Percentiles rank a stretch among this genome's conserved stretches.
Conservation (phyloP, 768 basidiomycete genomes). For the Lentinula raphanica region DNA sequence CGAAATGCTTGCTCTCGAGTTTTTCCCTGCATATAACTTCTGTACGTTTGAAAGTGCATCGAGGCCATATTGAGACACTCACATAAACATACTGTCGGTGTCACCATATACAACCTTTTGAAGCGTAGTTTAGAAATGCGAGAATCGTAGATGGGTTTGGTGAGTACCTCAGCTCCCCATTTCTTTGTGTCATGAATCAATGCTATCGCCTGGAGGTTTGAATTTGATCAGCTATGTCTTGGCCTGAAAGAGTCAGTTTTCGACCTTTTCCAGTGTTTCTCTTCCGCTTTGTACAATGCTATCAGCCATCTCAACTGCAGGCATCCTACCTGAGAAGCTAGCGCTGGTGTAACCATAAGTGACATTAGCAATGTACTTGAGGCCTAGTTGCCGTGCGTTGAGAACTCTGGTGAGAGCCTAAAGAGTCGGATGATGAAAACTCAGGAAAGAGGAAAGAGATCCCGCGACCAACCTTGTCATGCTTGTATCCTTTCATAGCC, state of each 20-base stretch:
- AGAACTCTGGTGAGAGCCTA: slow-evolving; percentile 73
- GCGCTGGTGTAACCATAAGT: slow-evolving; percentile 97
- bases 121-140: neutral
- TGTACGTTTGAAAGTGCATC: neutral
- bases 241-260: slow-evolving; percentile 3
- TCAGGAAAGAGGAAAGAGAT: neutral
- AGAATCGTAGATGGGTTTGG: neutral
- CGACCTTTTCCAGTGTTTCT: slow-evolving; percentile 90
- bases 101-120: slow-evolving; percentile 91
- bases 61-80: slow-evolving; percentile 8
- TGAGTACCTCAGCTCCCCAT: slow-evolving; percentile 72
- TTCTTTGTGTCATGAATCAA: slow-evolving; percentile 68
- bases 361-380: slow-evolving; percentile 92
- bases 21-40: slow-evolving; percentile 73
- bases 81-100: slow-evolving; percentile 92
- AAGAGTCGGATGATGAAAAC: neutral
- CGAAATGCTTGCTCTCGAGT: slow-evolving; percentile 92
- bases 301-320: slow-evolving; percentile 96
- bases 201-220: slow-evolving; percentile 68
- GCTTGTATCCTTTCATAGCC: slow-evolving; percentile 78
- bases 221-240: neutral
- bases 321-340: slow-evolving; percentile 95
- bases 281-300: slow-evolving; percentile 96
- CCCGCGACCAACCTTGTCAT: slow-evolving; percentile 57
- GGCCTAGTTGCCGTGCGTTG: slow-evolving; percentile 85